Evolutionary conservation across 768 basidiomycete genomes (phyloP), one percentile per base, ranked within the genome.

Genomic region (Tricholoma matsutake): DNA sequence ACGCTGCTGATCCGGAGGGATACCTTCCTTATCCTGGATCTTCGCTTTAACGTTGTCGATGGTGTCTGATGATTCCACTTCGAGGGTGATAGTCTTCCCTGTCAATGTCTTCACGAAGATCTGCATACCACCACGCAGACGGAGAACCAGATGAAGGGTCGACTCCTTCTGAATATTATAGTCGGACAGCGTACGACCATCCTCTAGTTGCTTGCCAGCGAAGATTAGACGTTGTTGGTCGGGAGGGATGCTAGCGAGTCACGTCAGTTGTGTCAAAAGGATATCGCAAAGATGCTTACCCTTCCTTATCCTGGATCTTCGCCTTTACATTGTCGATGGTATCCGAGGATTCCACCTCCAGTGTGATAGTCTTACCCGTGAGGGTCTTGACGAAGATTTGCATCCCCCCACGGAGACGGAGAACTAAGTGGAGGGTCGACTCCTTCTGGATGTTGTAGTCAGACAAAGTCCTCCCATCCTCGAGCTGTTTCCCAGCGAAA

Each of bases 101-200:
- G 93, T 94, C 52, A 91, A 63, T 0, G 89, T 91, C 80, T 91
- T 89, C 18, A 90, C 89, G 63, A 91, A 91, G 57, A 91, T 91
- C 62, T 91, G 89, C 88, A 91, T 91, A 49, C 93, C 92, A 63
- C 93, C 94, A 68, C 92, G 89, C n/a, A 96, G 86, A 74, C 94
- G 91, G 31, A 96, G 85, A 25, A 95, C 92, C 68, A 79, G 84
- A 69, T 96, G 94, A 57, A 96, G 88, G 39, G 94, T 96, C 0
- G 89, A 92, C 78, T 96, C 94, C 80, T 96, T 96, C 84, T 96
- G 94, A 67, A 96, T 95, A 73, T 94, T 93, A 72, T 94, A 93
- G 66, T 92, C 91, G 7, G 89, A 91, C 0, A 94, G 81, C 3
- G 91, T 96, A 54, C 94, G 88, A 3, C 95, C 95, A 69, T 97